Percentiles rank a stretch among this genome's conserved stretches.
Conservation (phyloP, 2,329 filamentous ascomycete species). For the Celoporthe dispersa region DNA sequence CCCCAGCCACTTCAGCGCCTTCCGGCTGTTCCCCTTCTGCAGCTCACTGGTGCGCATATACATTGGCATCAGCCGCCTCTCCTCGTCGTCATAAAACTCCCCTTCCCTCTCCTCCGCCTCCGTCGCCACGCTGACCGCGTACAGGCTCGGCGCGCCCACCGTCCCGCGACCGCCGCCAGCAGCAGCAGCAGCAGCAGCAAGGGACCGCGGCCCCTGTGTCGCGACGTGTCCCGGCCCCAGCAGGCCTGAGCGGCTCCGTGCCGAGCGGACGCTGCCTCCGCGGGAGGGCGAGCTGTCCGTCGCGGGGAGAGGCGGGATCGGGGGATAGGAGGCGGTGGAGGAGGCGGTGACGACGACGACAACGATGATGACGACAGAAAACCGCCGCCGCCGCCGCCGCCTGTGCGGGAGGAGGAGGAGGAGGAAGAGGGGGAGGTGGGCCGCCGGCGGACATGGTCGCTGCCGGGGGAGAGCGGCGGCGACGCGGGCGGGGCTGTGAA, state of each 20-base stretch:
- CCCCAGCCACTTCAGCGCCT: constrained; percentile 45
- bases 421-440: background rate
- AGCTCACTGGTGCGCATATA: constrained; percentile 30
- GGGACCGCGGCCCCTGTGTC: constrained; percentile 8
- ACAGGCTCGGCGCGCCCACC: constrained; percentile 27
- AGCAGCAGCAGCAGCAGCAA: background rate
- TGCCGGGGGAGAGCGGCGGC: background rate
- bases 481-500: constrained; percentile 20
- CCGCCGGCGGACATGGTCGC: background rate
- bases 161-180: background rate
- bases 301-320: constrained; percentile 6
- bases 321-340: background rate
- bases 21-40: constrained; percentile 35
- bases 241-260: constrained; percentile 1
- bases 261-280: constrained; percentile 14
- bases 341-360: background rate
- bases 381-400: background rate
- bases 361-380: no score
- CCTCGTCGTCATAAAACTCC: constrained; percentile 33
- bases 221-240: background rate
- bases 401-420: background rate
- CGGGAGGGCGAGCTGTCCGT: constrained; percentile 9
- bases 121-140: constrained; percentile 25
- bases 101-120: constrained; percentile 30
- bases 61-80: constrained; percentile 36